phyloP scores from a whole-genome alignment of 2,329 filamentous ascomycete genomes.

The Passalora sequoiae region DNA sequence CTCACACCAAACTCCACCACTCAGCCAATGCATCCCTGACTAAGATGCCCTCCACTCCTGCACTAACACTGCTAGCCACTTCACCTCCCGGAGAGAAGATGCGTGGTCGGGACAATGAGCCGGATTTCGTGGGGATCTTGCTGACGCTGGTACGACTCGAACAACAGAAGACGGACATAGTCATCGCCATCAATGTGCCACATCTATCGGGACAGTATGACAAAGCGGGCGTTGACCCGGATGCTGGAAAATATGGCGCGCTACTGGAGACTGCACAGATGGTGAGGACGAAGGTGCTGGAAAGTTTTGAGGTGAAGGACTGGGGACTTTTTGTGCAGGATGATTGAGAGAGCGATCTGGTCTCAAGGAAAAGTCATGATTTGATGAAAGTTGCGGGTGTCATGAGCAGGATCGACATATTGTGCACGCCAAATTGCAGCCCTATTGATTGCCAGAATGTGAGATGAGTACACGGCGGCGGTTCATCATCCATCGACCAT shows the following conservation, averaged over 20 bases:
- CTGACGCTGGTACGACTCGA: slow-evolving; percentile 73
- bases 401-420: no score
- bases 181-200: slow-evolving; percentile 84
- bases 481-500: no score
- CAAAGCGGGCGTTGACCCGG: slow-evolving; percentile 65
- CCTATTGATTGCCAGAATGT: no score
- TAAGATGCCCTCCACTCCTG: slow-evolving; percentile 49
- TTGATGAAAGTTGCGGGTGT: no score
- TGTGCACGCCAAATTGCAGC: no score
- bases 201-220: slow-evolving; percentile 62
- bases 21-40: not conserved
- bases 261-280: slow-evolving; percentile 58
- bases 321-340: slow-evolving; percentile 62
- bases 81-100: slow-evolving; percentile 37
- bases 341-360: no score
- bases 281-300: slow-evolving; percentile 66
- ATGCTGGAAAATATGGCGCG: slow-evolving; percentile 60
- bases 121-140: slow-evolving; percentile 60
- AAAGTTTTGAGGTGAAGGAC: slow-evolving; percentile 71
- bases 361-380: no score
- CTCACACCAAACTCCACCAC: not conserved
- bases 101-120: slow-evolving; percentile 43
- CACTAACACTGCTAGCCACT: slow-evolving; percentile 65
- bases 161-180: slow-evolving; percentile 69
- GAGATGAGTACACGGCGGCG: no score